A percentile compares a stretch with the other conserved stretches of the same genome.
phyloP scores from a whole-genome alignment of 2,329 filamentous ascomycete genomes.

The Hirsutella thompsonii region DNA sequence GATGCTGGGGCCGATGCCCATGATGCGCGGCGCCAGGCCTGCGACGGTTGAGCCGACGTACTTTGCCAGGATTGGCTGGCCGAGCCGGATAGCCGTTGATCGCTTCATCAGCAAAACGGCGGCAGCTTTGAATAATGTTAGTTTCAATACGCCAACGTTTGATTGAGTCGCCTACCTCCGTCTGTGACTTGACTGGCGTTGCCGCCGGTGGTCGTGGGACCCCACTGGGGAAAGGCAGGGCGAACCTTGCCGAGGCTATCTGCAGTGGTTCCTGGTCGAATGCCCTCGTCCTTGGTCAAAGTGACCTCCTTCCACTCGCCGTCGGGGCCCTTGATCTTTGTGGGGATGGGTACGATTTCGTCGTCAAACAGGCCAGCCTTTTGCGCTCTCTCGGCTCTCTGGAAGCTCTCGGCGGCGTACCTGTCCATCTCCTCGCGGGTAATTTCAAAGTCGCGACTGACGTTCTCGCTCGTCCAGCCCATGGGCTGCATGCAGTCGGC shows the following conservation, averaged over 20 bases:
- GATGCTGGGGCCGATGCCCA: conserved; percentile 79
- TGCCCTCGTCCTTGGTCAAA: conserved; percentile 77
- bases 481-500: conserved; percentile 86
- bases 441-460: conserved; percentile 81
- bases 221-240: conserved; percentile 81
- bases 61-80: conserved; percentile 87
- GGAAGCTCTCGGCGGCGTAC: conserved; percentile 79
- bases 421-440: conserved; percentile 68
- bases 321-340: conserved; percentile 71
- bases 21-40: conserved; percentile 83
- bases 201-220: conserved; percentile 74
- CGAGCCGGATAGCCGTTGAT: conserved; percentile 71
- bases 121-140: conserved; percentile 51
- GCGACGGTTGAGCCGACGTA: conserved; percentile 86
- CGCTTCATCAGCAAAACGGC: conserved; percentile 91
- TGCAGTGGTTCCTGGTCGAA: conserved; percentile 77
- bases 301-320: conserved; percentile 68
- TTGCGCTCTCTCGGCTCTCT: conserved; percentile 77
- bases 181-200: conserved; percentile 95
- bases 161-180: conserved; percentile 48
- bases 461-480: conserved; percentile 97
- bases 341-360: conserved; percentile 82
- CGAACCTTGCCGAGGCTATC: conserved; percentile 76
- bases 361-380: conserved; percentile 86
- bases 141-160: no score